These are phyloP conservation scores for Neurospora sp. DNA, from an alignment of 495 filamentous ascomycete genomes.

Conservation along the genomic window DNA sequence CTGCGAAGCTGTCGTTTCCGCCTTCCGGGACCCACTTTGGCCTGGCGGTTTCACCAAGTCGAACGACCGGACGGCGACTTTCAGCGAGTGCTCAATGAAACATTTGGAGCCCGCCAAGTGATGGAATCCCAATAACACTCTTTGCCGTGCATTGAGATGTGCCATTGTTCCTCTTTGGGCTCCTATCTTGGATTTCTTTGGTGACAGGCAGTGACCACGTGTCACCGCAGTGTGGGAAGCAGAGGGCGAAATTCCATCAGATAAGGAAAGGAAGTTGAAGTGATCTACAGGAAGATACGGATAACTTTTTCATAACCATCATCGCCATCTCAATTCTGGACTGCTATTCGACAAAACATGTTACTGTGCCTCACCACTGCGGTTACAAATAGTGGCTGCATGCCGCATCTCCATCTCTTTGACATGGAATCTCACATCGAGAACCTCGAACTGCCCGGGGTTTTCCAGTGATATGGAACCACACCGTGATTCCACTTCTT, in stretches of 20 bases:
- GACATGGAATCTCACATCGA: not conserved
- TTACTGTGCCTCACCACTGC: not conserved
- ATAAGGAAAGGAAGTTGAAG: not conserved
- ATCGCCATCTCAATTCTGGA: not conserved
- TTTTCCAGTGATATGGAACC: not conserved
- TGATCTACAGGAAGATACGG: not conserved
- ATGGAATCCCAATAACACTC: not conserved
- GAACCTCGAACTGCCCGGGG: not conserved
- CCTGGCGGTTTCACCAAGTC: not conserved
- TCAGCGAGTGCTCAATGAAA: not conserved
- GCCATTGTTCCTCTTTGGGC: not conserved
- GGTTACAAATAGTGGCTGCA: not conserved
- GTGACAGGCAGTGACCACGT: not conserved
- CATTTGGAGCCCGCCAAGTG: not conserved
- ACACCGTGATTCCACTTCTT: not conserved
- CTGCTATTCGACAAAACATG: not conserved
- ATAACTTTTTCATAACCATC: not conserved
- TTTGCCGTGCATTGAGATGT: not conserved
- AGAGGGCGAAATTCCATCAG: not conserved
- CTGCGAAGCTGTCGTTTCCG: slow-evolving; percentile 14
- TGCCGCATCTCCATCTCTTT: not conserved
- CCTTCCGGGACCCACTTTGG: slow-evolving; percentile 12
- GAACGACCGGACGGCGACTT: not conserved
- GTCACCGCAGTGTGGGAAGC: not conserved
- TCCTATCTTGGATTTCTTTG: not conserved